Conservation (phyloP, 495 filamentous ascomycete genomes). For the Penicillium ochrochloron region DNA sequence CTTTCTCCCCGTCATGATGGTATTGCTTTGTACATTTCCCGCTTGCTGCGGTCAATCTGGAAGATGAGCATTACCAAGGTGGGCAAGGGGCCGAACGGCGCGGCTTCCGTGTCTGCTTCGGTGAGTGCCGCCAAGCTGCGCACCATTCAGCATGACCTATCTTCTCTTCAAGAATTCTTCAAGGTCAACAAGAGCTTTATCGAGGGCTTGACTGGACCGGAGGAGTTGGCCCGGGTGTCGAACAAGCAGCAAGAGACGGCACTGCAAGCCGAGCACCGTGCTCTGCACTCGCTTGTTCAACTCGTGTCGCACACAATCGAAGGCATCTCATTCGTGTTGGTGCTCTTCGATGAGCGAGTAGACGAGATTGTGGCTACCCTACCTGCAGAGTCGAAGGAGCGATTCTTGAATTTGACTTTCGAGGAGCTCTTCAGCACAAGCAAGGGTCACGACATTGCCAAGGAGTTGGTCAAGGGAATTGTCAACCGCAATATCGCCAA, state of each 20-base stretch:
- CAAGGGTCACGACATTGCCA: slow-evolving; percentile 87
- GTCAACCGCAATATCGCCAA: slow-evolving; percentile 96
- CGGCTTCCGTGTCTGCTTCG: slow-evolving; percentile 51
- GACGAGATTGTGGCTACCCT: slow-evolving; percentile 85
- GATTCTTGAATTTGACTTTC: slow-evolving; percentile 77
- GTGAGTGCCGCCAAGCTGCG: slow-evolving; percentile 68
- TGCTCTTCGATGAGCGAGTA: slow-evolving; percentile 89
- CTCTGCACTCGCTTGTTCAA: slow-evolving; percentile 80
- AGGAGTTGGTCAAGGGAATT: slow-evolving; percentile 95
- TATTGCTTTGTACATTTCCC: slow-evolving; percentile 81
- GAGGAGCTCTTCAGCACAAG: slow-evolving; percentile 80
- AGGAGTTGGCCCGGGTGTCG: slow-evolving; percentile 69
- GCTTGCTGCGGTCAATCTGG: slow-evolving; percentile 87
- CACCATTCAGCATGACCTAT: slow-evolving; percentile 77
- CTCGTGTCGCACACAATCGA: slow-evolving; percentile 87
- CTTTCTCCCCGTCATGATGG: slow-evolving; percentile 90
- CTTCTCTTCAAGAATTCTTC: slow-evolving; percentile 78
- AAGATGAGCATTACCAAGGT: slow-evolving; percentile 65
- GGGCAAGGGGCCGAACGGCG: slow-evolving; percentile 60
- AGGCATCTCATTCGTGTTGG: slow-evolving; percentile 91
- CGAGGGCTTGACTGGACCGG: slow-evolving; percentile 85
- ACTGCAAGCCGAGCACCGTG: slow-evolving; percentile 90
- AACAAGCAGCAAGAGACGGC: slow-evolving; percentile 88
- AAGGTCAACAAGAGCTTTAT: slow-evolving; percentile 85
- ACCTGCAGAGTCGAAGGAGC: slow-evolving; percentile 66